Percentiles rank a stretch among this genome's conserved stretches.
These are phyloP conservation scores for Astrephomene gubernaculifera DNA, from an alignment of 139 green algal species.

Conservation along the genomic window DNA sequence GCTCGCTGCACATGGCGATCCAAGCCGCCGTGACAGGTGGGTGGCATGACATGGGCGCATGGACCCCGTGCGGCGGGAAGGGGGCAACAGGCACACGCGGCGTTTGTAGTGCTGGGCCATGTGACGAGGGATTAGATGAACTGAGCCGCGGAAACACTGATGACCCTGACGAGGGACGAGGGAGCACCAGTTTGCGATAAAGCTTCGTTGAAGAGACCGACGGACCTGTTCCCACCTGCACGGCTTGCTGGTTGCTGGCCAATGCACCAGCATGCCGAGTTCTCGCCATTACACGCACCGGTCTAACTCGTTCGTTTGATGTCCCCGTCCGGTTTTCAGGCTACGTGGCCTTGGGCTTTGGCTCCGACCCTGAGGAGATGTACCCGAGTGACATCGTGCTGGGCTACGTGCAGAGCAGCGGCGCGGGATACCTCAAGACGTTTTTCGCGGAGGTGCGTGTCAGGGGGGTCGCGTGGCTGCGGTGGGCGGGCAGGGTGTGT, in stretches of 20 bases:
- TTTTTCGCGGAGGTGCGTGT: background rate
- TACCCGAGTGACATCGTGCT: conserved; percentile 1
- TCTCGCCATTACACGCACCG: background rate
- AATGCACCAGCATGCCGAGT: no score
- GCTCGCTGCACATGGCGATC: background rate
- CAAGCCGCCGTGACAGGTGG: background rate
- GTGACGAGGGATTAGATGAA: background rate
- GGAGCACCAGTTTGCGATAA: background rate
- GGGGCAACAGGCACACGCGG: background rate
- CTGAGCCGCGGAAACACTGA: no score
- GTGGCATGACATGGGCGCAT: no score
- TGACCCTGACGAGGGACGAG: no score
- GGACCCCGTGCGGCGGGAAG: no score
- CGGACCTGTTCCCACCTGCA: no score
- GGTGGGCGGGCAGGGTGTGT: background rate
- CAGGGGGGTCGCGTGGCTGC: background rate
- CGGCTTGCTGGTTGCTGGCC: no score
- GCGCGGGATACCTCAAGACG: background rate
- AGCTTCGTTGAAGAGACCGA: background rate
- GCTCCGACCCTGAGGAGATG: background rate
- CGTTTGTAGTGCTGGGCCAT: background rate
- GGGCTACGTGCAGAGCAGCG: background rate
- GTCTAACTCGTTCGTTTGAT: background rate
- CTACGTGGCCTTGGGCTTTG: conserved; percentile 27
- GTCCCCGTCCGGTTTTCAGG: background rate